phyloP scores from a whole-genome alignment of 805 yeast genomes.

The Maudiozyma turicensis region DNA sequence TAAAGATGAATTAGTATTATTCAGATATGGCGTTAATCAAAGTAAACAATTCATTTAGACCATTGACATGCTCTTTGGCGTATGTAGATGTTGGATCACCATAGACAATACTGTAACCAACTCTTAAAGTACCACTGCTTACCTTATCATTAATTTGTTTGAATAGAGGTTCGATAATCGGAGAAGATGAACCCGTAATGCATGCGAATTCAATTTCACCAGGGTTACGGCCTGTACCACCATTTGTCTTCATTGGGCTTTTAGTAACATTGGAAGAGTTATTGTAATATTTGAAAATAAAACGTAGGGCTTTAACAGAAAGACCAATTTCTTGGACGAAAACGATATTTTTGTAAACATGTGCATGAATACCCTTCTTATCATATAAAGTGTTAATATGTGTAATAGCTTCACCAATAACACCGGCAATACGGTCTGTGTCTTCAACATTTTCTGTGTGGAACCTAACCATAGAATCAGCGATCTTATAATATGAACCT shows the following conservation, averaged over 20 bases:
- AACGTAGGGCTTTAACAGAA: conserved; percentile 45
- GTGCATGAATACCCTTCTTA: conserved; percentile 64
- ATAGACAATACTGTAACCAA: conserved; percentile 52
- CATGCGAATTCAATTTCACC: conserved; percentile 36
- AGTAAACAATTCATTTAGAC: conserved; percentile 58
- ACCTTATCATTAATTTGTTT: conserved; percentile 40
- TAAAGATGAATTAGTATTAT: not conserved
- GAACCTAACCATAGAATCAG: conserved; percentile 68
- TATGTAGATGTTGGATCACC: conserved; percentile 43
- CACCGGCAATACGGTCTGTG: conserved; percentile 51
- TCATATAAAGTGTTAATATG: conserved; percentile 71
- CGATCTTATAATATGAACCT: conserved; percentile 60
- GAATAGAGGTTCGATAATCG: conserved; percentile 60
- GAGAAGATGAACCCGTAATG: conserved; percentile 56
- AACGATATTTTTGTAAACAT: conserved; percentile 56
- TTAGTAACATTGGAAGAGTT: conserved; percentile 18
- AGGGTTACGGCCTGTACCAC: conserved; percentile 11
- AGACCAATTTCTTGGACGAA: conserved; percentile 61
- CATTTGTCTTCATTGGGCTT: conserved; percentile 16
- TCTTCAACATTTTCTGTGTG: conserved; percentile 63
- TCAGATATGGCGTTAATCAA: conserved; percentile 30
- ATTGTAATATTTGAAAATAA: conserved; percentile 36
- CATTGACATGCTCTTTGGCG: conserved; percentile 56
- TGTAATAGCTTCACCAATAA: conserved; percentile 77
- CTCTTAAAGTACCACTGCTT: conserved; percentile 30